Evolutionary conservation across 2,329 filamentous ascomycete species (phyloP), one percentile per base, ranked within the genome.

Genomic region (Cytospora chrysosperma): DNA sequence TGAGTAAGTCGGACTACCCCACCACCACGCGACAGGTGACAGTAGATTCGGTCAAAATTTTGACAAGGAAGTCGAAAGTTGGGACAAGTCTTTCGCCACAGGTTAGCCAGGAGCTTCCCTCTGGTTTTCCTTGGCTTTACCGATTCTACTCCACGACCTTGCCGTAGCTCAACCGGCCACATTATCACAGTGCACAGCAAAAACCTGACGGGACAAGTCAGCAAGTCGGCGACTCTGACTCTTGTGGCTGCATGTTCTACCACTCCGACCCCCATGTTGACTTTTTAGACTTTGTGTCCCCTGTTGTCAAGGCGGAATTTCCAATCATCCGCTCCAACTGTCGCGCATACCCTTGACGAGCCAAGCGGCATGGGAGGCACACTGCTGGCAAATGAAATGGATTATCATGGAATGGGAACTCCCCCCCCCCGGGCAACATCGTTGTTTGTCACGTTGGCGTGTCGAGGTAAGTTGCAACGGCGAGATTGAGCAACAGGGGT

Each of bases 361-460:
- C 43, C n/a, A 47, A 47, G 37, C 37, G 59, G 40, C 27, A 56
- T 24, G 43, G 47, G 59, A 50, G 56, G 34, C 55, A 34, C 2
- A 5, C 37, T 26, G 28, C 53, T 50, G 21, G 37, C 59, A 61
- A 27, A 24, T 47, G 43, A n/a, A 24, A 47, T 10, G 2, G 4
- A 4, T n/a, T n/a, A n/a, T n/a, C n/a, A 34, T 13, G 24, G n/a
- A n/a, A 21, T 47, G n/a, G n/a, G 50, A n/a, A 27, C 24, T 19
- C 9, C 12, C 24, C 6, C 19, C 37, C 43, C 43, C 50, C 49
- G n/a, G n/a, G n/a, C n/a, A n/a, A n/a, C n/a, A n/a, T n/a, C n/a
- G n/a, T n/a, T 55, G 61, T 49, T 49, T 55, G 50, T 63, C 56
- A 59, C 56, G 47, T 63, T 27, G 52, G 51, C 28, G 56, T 52